Evolutionary conservation across 75 land plant genomes (phyloP), one percentile per base, ranked within the genome.

Genomic region (Larix kaempferi): DNA sequence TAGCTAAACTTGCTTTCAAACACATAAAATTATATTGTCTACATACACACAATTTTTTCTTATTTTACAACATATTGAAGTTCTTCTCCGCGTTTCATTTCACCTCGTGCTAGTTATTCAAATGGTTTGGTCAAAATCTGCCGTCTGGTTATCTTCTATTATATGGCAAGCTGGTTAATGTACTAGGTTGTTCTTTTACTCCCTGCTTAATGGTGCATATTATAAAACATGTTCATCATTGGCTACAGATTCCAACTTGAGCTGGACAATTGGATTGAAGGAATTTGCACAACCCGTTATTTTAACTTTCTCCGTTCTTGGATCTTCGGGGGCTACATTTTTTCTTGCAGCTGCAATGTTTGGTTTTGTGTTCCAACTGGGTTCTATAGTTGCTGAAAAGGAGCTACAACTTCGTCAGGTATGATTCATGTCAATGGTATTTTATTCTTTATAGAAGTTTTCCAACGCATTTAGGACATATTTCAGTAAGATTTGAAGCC

Each of bases 391-490:
- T n/a, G 56, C 87, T 7, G 99, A 96, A 79, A 96, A 89, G 75
- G 99, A 96, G 81, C 87, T 93, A 4, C 90, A 91, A 78, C 90
- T 96, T 77, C 92, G 99, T 21, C 99, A 96, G 96, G 99, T 96
- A 74, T 33, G 39, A 25, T 62, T 62, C 22, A 62, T 76, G 39
- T n/a, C 13, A 17, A 66, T 69, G 10, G 8, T 22, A 62, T 59
- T 26, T 75, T 62, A 13, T 12, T 57, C 19, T 57, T 57, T 57
- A 12, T 13, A 12, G 13, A 57, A 57, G 59, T 17, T 12, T 57
- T 57, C 59, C 19, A 57, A 13, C 19, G 13, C 59, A 13, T 12
- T 57, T 1, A 1, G 13, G 59, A 17, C 59, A 57, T n/a, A n/a
- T 29, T 29, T 29, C 33, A 29, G 1, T 29, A 29, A 29, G 33